Evolutionary conservation across 495 filamentous ascomycete species (phyloP), one percentile per base, ranked within the genome.

Genomic region (Neurospora sp.): DNA sequence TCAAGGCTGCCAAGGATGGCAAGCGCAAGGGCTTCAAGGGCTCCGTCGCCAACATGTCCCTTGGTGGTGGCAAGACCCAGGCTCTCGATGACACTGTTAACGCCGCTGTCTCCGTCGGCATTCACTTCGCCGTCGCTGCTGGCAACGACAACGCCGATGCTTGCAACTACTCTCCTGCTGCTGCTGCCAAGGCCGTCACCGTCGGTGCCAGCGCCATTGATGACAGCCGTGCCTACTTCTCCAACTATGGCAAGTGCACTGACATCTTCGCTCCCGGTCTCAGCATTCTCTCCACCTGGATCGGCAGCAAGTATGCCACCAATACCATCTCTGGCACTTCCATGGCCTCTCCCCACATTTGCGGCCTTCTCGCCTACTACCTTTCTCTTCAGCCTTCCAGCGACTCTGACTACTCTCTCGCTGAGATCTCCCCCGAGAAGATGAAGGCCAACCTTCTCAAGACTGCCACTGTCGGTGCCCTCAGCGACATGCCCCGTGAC

Each of bases 321-420:
- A 99, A 99, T 88, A 97, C 93, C 82, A 99, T 99, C 85, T 99
- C 96, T 38, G 96, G 96, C 76, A 99, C 96, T 73, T 99, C 96
- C 38, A 99, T 99, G 96, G 96, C 96, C 71, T 98, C 95, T 40
- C 96, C 96, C 76, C 96, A 99, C 81, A 92, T 99, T 79, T 91
- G 91, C 73, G 96, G 96, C 88, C 92, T 99, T 70, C 86, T 97
- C 76, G 96, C 96, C 83, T 99, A 99, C 87, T 92, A 95, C 84
- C 90, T 99, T 61, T 99, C 96, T 73, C 92, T 99, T 39, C 94
- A 98, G 83, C 96, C 96, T 37, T 82, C 91, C 73, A 87, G 88
- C 74, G 92, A 94, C 82, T 98, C 96, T 71, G 93, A 91, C 71
- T 99, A 91, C 79, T 91, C 94, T 74, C 89, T 97, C 79, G 93